phyloP scores from a whole-genome alignment of 176 grass and related monocot genomes.

The Hsuehochloa calcarea region DNA sequence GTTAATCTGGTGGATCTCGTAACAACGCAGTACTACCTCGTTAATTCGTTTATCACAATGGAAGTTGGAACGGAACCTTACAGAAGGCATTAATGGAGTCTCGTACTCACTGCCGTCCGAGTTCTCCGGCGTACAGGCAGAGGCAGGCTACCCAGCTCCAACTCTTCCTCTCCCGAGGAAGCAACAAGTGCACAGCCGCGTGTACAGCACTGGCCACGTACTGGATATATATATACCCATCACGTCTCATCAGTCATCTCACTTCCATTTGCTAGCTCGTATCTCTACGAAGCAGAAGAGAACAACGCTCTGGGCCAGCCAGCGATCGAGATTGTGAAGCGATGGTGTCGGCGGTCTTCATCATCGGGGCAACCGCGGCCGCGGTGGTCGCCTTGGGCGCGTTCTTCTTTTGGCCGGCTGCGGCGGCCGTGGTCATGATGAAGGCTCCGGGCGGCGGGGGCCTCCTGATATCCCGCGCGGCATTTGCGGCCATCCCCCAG shows the following conservation, averaged over 20 bases:
- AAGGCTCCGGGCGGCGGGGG: too few relatives aligned
- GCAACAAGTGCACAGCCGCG: not conserved
- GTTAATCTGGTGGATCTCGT: too few relatives aligned
- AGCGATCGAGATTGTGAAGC: not conserved
- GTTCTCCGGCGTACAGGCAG: not conserved
- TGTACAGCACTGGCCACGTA: not conserved
- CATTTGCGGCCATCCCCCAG: not conserved
- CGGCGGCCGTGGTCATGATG: too few relatives aligned
- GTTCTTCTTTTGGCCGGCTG: slow-evolving; percentile 10
- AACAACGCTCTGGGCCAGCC: not conserved
- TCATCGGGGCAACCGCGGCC: not conserved
- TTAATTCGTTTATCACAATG: too few relatives aligned
- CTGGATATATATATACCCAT: not conserved
- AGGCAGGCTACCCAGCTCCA: not conserved
- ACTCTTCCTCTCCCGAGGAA: not conserved
- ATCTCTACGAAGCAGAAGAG: too few relatives aligned
- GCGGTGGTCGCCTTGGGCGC: not conserved
- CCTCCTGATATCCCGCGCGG: too few relatives aligned
- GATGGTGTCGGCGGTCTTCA: not conserved
- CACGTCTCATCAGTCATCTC: not conserved
- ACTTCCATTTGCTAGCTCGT: not conserved
- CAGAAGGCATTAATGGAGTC: not conserved
- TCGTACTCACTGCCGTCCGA: not conserved
- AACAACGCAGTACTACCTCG: too few relatives aligned
- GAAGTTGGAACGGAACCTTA: too few relatives aligned